These are phyloP conservation scores for Crucihimalaya himalaica DNA, from an alignment of 345 rosid species.

Conservation along the genomic window DNA sequence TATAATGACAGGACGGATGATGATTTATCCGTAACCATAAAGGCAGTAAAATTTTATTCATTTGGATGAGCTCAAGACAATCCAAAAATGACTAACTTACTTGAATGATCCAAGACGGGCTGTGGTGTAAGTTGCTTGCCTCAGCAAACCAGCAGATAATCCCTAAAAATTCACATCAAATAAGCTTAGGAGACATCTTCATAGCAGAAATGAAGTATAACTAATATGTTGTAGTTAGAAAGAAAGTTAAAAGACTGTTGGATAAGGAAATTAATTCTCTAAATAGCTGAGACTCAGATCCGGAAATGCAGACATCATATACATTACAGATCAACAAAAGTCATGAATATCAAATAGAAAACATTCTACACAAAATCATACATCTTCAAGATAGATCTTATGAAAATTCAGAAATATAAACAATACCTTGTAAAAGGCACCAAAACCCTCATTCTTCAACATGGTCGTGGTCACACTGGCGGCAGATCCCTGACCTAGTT, in stretches of 20 bases:
- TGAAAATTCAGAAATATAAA: background rate
- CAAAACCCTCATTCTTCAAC: conserved; percentile 83
- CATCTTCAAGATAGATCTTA: conserved; percentile 19
- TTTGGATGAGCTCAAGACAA: background rate
- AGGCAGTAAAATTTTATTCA: background rate
- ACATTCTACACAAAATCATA: background rate
- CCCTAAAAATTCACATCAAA: conserved; percentile 53
- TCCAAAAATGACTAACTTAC: conserved; percentile 47
- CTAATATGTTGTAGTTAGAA: background rate
- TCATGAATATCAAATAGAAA: background rate
- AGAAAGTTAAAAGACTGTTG: background rate
- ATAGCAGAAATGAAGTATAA: background rate
- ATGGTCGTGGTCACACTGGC: conserved; percentile 67
- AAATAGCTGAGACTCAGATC: background rate
- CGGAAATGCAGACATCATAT: background rate
- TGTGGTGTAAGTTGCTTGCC: conserved; percentile 98
- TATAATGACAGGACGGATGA: conserved; percentile 6
- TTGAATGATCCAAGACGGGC: conserved; percentile 96
- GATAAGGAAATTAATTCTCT: background rate
- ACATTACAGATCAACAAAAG: conserved; percentile 9
- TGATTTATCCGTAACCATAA: background rate
- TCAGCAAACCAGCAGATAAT: conserved; percentile 84
- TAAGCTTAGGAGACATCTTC: conserved; percentile 1
- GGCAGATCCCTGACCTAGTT: conserved; percentile 97
- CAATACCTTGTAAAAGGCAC: conserved; percentile 91